Base-by-base conservation (phyloP, 2,329 filamentous ascomycete species). In the Raffaelea deltoideospora region DNA sequence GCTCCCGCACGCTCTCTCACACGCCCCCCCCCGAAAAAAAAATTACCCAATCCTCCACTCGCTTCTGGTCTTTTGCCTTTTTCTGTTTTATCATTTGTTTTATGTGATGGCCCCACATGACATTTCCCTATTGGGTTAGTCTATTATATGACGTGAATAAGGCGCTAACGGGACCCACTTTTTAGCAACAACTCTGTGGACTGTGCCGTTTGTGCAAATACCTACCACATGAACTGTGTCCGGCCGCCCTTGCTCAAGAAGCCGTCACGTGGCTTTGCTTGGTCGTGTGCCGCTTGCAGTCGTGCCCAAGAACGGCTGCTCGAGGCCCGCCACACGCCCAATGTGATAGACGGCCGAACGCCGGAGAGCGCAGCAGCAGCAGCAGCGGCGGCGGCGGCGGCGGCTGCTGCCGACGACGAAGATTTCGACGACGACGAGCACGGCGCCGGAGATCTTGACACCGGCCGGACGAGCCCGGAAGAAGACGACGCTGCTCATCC, bases 161-260 rank as follows among this genome's bases (percentile, higher is more conserved):
- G 37, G 39, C 43, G 43, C 44, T 45, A 45, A 46, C 27, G 5
- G 19, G 31, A 26, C 31, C 40, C 44, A 42, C 40, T 37, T 36
- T 45, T 39, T 51, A 92, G 84, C 51, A 80, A 83, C 55, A 85
- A 96, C 60, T 96, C 90, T 28, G 90, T 96, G 19, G 88, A 96
- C 56, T 98, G 90, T 57, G 90, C 88, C 31, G 86, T 95, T 38
- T 98, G 90, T 58, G 74, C 79, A 53, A 79, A 86, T 55, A 96
- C 88, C 13, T 98, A 95, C 60, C 90, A 98, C 63, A 96, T 98
- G 88, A 84, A 87, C 51, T 98, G 90, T 56, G 90, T 98, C 39
- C 79, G 81, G 42, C 90, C 90, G 29, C 85, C 87, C 27, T 59
- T 98, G 43, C 69, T 86, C 37, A 98, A 95, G 58, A 98, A 98